Conservation (phyloP, 1,284 basidiomycete genomes). For the Takashimella tepidaria region DNA sequence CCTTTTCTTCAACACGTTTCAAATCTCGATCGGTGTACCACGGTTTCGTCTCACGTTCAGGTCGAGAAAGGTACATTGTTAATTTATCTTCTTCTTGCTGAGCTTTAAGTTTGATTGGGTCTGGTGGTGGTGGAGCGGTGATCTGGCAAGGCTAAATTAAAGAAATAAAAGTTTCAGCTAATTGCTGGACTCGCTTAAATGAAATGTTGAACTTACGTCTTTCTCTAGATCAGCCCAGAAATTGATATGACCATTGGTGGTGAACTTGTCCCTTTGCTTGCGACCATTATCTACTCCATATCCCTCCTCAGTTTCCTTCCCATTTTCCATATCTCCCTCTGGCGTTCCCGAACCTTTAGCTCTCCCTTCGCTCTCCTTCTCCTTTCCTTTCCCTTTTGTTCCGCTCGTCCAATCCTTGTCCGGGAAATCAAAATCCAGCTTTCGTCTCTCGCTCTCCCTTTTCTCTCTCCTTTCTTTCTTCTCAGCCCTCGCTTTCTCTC, state of each 20-base stretch:
- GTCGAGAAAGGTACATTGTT: constrained; percentile 47
- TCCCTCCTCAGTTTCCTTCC: constrained; percentile 1
- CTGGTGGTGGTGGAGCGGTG: constrained; percentile 4
- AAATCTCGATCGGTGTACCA: constrained; percentile 47
- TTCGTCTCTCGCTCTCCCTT: constrained; percentile 6
- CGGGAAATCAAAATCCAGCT: constrained; percentile 45
- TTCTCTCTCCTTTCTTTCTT: constrained; percentile 20
- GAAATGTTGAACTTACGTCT: constrained; percentile 27
- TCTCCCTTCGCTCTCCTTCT: constrained; percentile 20
- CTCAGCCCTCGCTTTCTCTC: constrained; percentile 27
- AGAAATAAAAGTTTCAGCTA: background rate
- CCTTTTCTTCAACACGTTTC: constrained; percentile 40
- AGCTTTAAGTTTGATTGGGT: constrained; percentile 36
- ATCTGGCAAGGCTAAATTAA: too few relatives aligned
- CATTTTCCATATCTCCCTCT: constrained; percentile 7
- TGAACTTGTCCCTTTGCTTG: constrained; percentile 18
- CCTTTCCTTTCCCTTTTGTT: constrained; percentile 6
- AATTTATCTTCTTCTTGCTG: constrained; percentile 42
- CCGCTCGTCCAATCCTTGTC: constrained; percentile 21
- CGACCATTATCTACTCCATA: too few relatives aligned
- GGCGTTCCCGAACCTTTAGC: constrained; percentile 4
- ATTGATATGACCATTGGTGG: constrained; percentile 42
- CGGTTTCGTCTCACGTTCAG: constrained; percentile 47
- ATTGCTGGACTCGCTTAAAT: too few relatives aligned
- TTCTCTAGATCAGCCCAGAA: constrained; percentile 45